A percentile compares a stretch with the other conserved stretches of the same genome.
phyloP scores from a whole-genome alignment of 2,329 filamentous ascomycete species.

The Anisogramma anomala region DNA sequence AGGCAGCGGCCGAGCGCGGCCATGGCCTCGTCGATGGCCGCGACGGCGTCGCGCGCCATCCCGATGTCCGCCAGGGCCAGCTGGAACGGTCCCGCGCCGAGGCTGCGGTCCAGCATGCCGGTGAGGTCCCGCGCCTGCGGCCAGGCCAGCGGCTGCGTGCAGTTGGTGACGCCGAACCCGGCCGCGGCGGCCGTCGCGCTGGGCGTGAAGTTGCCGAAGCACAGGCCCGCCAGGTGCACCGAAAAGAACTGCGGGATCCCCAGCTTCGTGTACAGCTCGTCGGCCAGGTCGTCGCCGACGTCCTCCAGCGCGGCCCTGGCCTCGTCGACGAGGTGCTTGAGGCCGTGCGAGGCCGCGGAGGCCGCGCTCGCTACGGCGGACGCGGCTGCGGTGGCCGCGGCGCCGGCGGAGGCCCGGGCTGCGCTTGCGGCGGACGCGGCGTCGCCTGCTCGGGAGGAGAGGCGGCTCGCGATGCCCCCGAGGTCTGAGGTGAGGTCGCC shows the following conservation, averaged over 20 bases:
- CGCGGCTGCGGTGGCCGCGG: conserved; percentile 4
- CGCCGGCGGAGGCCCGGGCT: conserved; percentile 1
- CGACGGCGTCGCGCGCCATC: conserved; percentile 13
- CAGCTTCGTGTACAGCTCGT: conserved; percentile 19
- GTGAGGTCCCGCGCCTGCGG: conserved; percentile 16
- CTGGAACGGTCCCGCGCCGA: conserved; percentile 15
- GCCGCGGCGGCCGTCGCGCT: conserved; percentile 17
- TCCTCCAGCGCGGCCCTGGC: conserved; percentile 17
- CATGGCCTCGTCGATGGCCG: conserved; percentile 14
- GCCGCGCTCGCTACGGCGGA: conserved; percentile 5
- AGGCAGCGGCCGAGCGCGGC: conserved; percentile 8
- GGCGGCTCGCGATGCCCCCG: conserved; percentile 9
- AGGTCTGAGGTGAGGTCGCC: conserved; percentile 16
- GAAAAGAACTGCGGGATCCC: conserved; percentile 25
- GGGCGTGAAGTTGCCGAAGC: conserved; percentile 22
- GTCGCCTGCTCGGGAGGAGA: too few relatives aligned
- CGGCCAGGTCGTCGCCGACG: conserved; percentile 15
- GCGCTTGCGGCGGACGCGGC: background rate
- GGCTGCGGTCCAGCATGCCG: conserved; percentile 15
- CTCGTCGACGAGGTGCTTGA: conserved; percentile 5
- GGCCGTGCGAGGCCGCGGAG: conserved; percentile 11
- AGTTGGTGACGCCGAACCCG: conserved; percentile 19
- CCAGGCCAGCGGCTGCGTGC: conserved; percentile 17
- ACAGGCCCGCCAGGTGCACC: conserved; percentile 22
- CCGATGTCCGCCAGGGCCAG: conserved; percentile 15